phyloP scores from a whole-genome alignment of 805 yeast species.

The Sungouiella blattae region DNA sequence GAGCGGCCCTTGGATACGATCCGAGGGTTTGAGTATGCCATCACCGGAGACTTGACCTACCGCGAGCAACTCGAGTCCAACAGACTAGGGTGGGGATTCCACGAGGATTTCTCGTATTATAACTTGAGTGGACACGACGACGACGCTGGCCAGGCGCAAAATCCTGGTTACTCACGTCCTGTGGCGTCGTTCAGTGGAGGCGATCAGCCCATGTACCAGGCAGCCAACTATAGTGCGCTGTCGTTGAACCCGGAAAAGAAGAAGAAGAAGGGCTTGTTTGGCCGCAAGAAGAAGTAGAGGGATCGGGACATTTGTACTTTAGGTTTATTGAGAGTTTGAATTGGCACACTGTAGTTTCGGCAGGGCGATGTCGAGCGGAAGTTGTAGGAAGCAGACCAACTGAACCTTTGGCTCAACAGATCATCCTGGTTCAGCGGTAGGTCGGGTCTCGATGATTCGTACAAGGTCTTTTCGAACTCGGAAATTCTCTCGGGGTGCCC shows the following conservation, averaged over 20 bases:
- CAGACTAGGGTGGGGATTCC: constrained; percentile 84
- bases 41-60: constrained; percentile 81
- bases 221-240: constrained; percentile 57
- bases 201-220: constrained; percentile 47
- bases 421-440: too few species aligned
- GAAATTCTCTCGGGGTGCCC: too few species aligned
- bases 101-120: constrained; percentile 63
- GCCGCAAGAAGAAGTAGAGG: constrained; percentile 46
- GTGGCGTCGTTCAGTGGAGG: constrained; percentile 35
- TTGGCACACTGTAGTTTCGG: too few species aligned
- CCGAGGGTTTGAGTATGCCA: constrained; percentile 87
- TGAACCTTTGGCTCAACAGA: too few species aligned
- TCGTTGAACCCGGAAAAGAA: constrained; percentile 41
- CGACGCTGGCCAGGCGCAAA: constrained; percentile 24
- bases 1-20: constrained; percentile 98
- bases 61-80: constrained; percentile 79
- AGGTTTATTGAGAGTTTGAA: background rate
- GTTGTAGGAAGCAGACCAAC: too few species aligned
- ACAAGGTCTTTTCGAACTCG: too few species aligned
- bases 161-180: constrained; percentile 36
- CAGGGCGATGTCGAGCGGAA: too few species aligned
- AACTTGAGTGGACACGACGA: constrained; percentile 30
- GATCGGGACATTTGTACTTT: background rate
- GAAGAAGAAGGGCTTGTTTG: constrained; percentile 78
- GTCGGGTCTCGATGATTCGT: too few species aligned